Percentiles rank a stretch among this genome's conserved stretches.
phyloP scores from a whole-genome alignment of 1,284 basidiomycete species.

The Violaceomyces palustris region DNA sequence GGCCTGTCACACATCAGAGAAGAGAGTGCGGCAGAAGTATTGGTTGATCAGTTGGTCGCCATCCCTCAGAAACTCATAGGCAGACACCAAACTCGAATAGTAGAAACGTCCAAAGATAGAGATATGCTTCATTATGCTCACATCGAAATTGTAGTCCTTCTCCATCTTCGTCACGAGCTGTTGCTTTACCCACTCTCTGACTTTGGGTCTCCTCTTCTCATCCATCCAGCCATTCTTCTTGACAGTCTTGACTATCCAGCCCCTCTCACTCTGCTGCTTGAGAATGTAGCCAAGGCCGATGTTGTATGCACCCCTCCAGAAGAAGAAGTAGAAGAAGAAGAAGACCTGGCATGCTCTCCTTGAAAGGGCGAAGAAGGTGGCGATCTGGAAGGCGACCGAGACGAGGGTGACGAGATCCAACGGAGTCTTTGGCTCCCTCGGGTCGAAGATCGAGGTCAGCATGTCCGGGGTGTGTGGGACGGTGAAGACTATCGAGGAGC shows the following conservation, averaged over 20 bases:
- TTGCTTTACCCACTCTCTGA: conserved; percentile 74
- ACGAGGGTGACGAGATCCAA: conserved; percentile 80
- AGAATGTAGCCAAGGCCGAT: conserved; percentile 88
- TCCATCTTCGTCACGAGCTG: conserved; percentile 90
- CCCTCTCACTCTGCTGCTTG: conserved; percentile 86
- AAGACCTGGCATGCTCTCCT: conserved; percentile 57
- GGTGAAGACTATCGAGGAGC: conserved; percentile 84
- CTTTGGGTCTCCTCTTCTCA: conserved; percentile 61
- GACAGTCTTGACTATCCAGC: conserved; percentile 82
- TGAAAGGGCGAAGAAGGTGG: conserved; percentile 65
- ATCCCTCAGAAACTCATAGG: no score
- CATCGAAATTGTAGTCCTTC: conserved; percentile 80
- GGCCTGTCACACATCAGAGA: no score
- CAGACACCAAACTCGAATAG: background rate
- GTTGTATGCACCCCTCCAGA: conserved; percentile 90
- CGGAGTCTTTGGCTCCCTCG: conserved; percentile 81
- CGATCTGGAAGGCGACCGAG: conserved; percentile 70
- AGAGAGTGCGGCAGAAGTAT: no score
- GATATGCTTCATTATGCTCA: conserved; percentile 1
- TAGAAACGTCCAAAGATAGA: background rate
- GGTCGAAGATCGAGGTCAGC: conserved; percentile 82
- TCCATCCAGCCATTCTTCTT: conserved; percentile 83
- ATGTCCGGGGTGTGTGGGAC: conserved; percentile 95
- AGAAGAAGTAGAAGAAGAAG: conserved; percentile 80
- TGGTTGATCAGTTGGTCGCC: no score